Percentiles rank a stretch among this genome's conserved stretches.
These are phyloP conservation scores for Penicillium manginii DNA, from an alignment of 495 filamentous ascomycete genomes.

Conservation along the genomic window DNA sequence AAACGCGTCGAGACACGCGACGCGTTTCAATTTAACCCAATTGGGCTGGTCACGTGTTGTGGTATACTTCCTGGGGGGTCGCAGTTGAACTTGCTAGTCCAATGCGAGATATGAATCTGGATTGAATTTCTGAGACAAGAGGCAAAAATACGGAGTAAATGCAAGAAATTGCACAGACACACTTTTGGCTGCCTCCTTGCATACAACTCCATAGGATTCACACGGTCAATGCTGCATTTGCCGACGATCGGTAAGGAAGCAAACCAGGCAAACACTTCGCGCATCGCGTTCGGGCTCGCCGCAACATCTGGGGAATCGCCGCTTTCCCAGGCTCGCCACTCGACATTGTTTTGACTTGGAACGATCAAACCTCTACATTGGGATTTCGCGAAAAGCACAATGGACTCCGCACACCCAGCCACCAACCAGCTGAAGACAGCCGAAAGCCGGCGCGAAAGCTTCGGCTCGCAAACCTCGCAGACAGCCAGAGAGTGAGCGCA, in stretches of 20 bases:
- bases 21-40: slow-evolving; percentile 41
- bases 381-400: slow-evolving; percentile 2
- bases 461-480: slow-evolving; percentile 73
- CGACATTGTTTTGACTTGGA: neutral
- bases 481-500: slow-evolving; percentile 77
- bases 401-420: slow-evolving; percentile 15
- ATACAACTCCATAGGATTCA: neutral
- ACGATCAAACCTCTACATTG: neutral
- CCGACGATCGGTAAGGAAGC: neutral
- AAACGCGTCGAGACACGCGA: slow-evolving; percentile 39
- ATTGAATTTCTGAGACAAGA: no score
- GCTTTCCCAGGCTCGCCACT: neutral
- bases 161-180: no score
- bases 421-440: slow-evolving; percentile 14
- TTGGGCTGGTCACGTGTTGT: slow-evolving; percentile 27
- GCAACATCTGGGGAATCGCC: slow-evolving; percentile 1
- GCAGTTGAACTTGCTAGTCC: no score
- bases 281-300: slow-evolving; percentile 15
- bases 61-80: neutral
- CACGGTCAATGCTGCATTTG: neutral
- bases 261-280: slow-evolving; percentile 17
- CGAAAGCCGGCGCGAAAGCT: slow-evolving; percentile 51
- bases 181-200: neutral
- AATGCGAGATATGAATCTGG: no score
- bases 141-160: no score